phyloP scores from a whole-genome alignment of 495 filamentous ascomycete genomes.

The Patellaria atrata region DNA sequence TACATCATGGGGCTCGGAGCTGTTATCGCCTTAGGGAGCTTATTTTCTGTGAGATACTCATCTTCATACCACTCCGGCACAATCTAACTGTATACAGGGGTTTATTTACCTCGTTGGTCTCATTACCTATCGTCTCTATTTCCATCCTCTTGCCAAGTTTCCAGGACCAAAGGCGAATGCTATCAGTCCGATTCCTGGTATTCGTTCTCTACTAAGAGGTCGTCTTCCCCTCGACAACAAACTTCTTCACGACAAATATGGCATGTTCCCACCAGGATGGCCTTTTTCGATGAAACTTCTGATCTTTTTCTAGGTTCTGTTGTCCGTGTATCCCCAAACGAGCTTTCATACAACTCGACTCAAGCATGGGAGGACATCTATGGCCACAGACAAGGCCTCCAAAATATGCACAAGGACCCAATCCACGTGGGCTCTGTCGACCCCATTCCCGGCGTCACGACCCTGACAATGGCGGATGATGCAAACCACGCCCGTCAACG shows the following conservation, averaged over 20 bases:
- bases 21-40: no score
- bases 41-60: no score
- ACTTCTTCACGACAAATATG: constrained; percentile 22
- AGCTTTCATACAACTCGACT: constrained; percentile 24
- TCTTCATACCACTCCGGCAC: no score
- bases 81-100: constrained; percentile 4
- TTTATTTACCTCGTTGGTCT: constrained; percentile 5
- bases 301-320: no score
- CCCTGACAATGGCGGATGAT: constrained; percentile 24
- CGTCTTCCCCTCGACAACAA: constrained; percentile 17
- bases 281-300: no score
- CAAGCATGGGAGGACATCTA: constrained; percentile 27
- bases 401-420: constrained; percentile 24
- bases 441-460: constrained; percentile 22
- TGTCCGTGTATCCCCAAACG: constrained; percentile 23
- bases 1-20: no score
- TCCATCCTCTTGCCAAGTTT: constrained; percentile 12
- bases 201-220: constrained; percentile 12
- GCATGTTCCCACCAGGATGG: neutral
- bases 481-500: constrained; percentile 21
- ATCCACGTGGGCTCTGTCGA: constrained; percentile 24
- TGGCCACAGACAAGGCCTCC: constrained; percentile 14
- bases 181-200: constrained; percentile 15
- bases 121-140: constrained; percentile 4
- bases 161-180: constrained; percentile 8